Evolutionary conservation across 1,139 yeast genomes (phyloP), one percentile per base, ranked within the genome.

Genomic region (Lodderomyces margitis): DNA sequence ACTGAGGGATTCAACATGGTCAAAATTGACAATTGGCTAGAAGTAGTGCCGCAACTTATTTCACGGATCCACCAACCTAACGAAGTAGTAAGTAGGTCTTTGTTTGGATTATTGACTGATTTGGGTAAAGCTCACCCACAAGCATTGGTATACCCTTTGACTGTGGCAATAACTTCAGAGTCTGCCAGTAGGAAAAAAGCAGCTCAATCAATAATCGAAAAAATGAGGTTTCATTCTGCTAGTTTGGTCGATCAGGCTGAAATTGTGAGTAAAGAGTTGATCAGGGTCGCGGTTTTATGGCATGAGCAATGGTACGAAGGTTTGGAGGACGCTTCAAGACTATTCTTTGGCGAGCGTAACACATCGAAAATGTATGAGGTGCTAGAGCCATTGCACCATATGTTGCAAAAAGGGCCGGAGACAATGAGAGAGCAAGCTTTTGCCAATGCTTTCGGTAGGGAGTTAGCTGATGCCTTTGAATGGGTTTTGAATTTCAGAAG

Each of bases 281-380:
- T 94, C 49, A 71, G 98, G 51, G 96, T 89, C 12, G 97, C 98
- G 0, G 97, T 92, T 1, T 68, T 92, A 48, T 91, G 98, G 98
- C 96, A 89, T 55, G 99, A 94, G 57, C 86, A 86, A 59, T 94
- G 99, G 98, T 91, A 91, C 55, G 98, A 91, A 64, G 98, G 96
- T 1, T 70, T 94, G 32, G 99, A 94, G 59, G 97, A 92, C 66
- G 98, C 98, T 0, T 89, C 96, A 3, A 74, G 97, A 46, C 76
- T 87, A 42, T 94, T 86, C 68, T 92, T 89, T 62, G 96, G 96
- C 28, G 98, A 94, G 48, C 94, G 88, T 54, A 88, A 92, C 57
- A 86, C 94, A 8, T 96, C 89, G 44, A 89, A 88, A 59, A 94
- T 92, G 98, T 86, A 86, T 63, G 83, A 87, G 21, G 91, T 91